Evolutionary conservation across 225 moss, liverwort and hornwort genomes (phyloP), one percentile per base, ranked within the genome.

Genomic region (Ulota crispa): DNA sequence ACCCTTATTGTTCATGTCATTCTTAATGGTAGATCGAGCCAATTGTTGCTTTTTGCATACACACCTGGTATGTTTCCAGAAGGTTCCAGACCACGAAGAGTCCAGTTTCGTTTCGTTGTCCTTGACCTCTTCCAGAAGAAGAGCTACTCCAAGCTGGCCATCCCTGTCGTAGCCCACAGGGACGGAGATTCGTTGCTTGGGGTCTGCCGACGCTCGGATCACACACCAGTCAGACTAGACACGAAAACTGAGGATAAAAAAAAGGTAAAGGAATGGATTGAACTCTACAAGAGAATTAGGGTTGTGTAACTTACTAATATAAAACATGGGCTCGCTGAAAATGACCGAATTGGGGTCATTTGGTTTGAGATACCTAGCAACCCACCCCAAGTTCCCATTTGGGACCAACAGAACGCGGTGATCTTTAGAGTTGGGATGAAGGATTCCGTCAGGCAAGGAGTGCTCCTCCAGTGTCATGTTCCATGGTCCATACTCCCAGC

Each of bases 291-390:
- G 65, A 67, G 50, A 9, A 63, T n/a, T 41, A 56, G 36, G 31
- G 34, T 19, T 41, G 61, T 31, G 41, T 14, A 56, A 79, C 86
- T 90, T 82, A 90, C 90, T 84, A 23, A 87, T 11, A 60, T 88
- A 86, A 80, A 90, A 90, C 13, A 90, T 83, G 64, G 84, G 86
- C 80, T 90, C 88, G 73, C 84, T 86, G 30, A 88, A 86, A 64
- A 90, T 82, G 73, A 86, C 88, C n/a, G 79, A 82, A 9, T 47
- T 52, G 3, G 87, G 75, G 64, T 84, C 79, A 28, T 82, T 74
- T 5, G 86, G 88, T 59, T 5, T 80, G 42, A 88, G 84, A 53
- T 84, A 86, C 82, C 84, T 86, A n/a, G 86, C 84, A 70, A 90
- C 77, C 90, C 88, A 90, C 62, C 90, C 90, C 21, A 84, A 76